These are phyloP conservation scores for Monosporascus sp. DNA, from an alignment of 2,329 filamentous ascomycete species.

Conservation along the genomic window DNA sequence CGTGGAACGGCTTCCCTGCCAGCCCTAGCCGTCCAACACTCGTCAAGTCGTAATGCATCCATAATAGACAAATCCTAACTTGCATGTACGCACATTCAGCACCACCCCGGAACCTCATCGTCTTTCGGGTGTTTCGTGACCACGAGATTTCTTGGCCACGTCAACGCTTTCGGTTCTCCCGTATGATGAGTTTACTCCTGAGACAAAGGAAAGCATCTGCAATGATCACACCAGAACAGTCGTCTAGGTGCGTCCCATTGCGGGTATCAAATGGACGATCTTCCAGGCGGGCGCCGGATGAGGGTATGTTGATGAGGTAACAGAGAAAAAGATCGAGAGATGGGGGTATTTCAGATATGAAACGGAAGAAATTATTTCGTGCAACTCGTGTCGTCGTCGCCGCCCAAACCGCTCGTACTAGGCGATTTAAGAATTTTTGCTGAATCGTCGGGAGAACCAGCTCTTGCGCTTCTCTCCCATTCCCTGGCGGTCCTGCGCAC, in stretches of 20 bases:
- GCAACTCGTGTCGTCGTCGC: constrained; percentile 3
- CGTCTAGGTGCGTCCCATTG: background rate
- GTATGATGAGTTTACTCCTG: background rate
- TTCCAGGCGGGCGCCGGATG: background rate
- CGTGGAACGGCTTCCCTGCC: background rate
- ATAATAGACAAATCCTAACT: background rate
- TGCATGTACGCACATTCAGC: background rate
- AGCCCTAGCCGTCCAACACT: background rate
- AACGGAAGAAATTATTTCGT: constrained; percentile 10
- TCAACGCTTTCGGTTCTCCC: background rate
- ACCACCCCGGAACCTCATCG: background rate
- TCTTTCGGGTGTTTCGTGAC: background rate
- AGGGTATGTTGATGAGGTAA: background rate
- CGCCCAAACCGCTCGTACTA: background rate
- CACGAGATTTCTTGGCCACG: background rate
- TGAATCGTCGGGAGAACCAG: constrained; percentile 82
- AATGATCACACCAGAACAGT: background rate
- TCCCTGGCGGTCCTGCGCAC: constrained; percentile 25
- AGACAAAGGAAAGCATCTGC: background rate
- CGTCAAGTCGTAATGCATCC: background rate
- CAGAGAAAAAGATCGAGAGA: constrained; percentile 7
- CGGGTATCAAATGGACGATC: background rate
- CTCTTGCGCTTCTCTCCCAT: constrained; percentile 73
- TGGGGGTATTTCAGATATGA: constrained; percentile 15
- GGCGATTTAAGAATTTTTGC: constrained; percentile 44